These are phyloP conservation scores for Exophiala phaeomuriformis DNA, from an alignment of 2,329 filamentous ascomycete genomes.

Conservation along the genomic window DNA sequence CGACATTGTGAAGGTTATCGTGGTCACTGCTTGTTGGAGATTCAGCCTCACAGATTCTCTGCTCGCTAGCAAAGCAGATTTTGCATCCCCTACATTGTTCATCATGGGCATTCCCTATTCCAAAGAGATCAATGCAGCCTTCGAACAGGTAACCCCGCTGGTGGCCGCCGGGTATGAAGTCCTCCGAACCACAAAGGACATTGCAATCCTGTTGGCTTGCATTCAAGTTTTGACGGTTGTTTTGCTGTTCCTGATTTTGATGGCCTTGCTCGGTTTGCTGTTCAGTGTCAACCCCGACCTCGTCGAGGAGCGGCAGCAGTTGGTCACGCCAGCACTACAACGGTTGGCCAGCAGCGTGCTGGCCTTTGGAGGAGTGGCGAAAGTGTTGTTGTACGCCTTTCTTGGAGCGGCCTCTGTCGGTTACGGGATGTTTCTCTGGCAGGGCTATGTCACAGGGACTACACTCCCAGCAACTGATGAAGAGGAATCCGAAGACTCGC, in stretches of 20 bases:
- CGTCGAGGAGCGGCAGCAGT: slow-evolving; percentile 35
- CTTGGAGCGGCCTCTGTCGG: slow-evolving; percentile 38
- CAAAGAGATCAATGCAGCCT: slow-evolving; percentile 46
- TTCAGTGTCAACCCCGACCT: slow-evolving; percentile 45
- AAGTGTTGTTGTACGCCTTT: slow-evolving; percentile 64
- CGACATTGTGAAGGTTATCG: no score
- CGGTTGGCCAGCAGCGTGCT: slow-evolving; percentile 29
- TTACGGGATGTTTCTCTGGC: slow-evolving; percentile 12
- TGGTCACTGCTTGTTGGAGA: no score
- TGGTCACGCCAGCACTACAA: slow-evolving; percentile 40
- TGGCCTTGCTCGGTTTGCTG: slow-evolving; percentile 36
- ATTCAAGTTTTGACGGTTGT: slow-evolving; percentile 43
- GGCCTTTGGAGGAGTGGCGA: slow-evolving; percentile 39
- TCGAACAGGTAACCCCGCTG: slow-evolving; percentile 48
- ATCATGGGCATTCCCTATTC: slow-evolving; percentile 48
- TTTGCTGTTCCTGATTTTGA: slow-evolving; percentile 36
- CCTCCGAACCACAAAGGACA: slow-evolving; percentile 45
- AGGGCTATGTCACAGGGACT: slow-evolving; percentile 7
- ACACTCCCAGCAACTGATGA: slow-evolving; percentile 3
- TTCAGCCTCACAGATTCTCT: no score
- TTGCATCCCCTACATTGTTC: background rate
- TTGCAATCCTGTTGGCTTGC: slow-evolving; percentile 42
- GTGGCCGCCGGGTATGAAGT: slow-evolving; percentile 45
- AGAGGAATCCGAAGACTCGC: slow-evolving; percentile 1
- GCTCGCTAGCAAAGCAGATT: no score